Percentiles rank a stretch among this genome's conserved stretches.
Evolutionary conservation across 148 eudicot species (phyloP).

Genomic region (Diospyros kaki): DNA sequence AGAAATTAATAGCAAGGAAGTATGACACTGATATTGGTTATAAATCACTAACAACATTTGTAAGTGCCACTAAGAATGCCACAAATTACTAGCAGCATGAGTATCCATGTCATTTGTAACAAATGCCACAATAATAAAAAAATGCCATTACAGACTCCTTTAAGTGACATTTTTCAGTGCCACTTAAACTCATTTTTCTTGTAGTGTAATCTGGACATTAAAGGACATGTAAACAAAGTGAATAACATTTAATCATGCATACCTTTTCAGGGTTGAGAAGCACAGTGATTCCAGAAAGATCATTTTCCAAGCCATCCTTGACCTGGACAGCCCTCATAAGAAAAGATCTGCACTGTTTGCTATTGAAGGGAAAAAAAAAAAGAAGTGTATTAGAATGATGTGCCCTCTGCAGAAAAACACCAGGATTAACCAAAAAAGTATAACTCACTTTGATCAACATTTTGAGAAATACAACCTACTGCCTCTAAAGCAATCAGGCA

Average conservation of each 20-base stretch:
- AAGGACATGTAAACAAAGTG: neutral
- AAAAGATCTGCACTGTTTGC: constrained; percentile 56
- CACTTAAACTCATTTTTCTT: no score
- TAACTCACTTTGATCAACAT: neutral
- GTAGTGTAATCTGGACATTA: neutral
- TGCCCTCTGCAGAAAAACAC: neutral
- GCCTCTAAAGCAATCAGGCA: neutral
- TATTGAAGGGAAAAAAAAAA: constrained; percentile 7
- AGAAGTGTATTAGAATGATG: neutral
- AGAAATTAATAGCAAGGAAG: neutral
- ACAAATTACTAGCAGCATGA: no score
- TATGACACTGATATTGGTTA: neutral
- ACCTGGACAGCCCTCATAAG: constrained; percentile 47
- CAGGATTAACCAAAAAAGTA: neutral
- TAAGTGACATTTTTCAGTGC: no score
- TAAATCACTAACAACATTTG: neutral
- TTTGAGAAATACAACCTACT: neutral
- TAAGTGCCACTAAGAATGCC: no score
- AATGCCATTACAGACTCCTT: no score
- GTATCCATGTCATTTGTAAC: no score
- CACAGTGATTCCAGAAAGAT: constrained; percentile 47
- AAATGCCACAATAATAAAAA: no score
- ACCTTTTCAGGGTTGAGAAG: constrained; percentile 68
- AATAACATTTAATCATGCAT: neutral
- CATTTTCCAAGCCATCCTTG: constrained; percentile 42